These are phyloP conservation scores for Thymus quinquecostatus DNA, from an alignment of 257 asterid species.

Conservation along the genomic window DNA sequence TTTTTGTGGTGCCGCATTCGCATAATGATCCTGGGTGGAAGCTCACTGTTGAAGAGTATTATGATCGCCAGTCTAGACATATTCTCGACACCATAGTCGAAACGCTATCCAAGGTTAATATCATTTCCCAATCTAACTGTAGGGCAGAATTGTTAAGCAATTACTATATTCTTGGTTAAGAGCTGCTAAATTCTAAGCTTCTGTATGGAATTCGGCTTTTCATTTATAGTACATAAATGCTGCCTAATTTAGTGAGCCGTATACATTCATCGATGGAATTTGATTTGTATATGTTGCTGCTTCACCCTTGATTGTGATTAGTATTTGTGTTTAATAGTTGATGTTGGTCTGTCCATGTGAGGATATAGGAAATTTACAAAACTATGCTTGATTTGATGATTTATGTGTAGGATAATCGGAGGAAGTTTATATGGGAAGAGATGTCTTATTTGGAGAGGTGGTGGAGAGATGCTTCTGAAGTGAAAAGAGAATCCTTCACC, in stretches of 20 bases:
- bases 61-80: conserved; percentile 83
- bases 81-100: conserved; percentile 88
- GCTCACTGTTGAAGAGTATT: conserved; percentile 93
- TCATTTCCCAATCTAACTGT: conserved; percentile 20
- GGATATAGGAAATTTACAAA: conserved; percentile 10
- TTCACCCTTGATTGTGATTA: conserved; percentile 13
- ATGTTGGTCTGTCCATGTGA: conserved; percentile 12
- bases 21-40: conserved; percentile 99
- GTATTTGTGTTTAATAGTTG: not conserved
- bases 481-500: conserved; percentile 68
- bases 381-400: conserved; percentile 24
- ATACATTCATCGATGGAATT: not conserved
- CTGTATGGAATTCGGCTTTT: not conserved
- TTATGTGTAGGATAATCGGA: conserved; percentile 66
- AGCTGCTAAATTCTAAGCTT: conserved; percentile 4
- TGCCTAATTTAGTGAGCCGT: conserved; percentile 2
- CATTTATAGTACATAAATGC: not conserved
- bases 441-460: conserved; percentile 98
- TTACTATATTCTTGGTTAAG: conserved; percentile 15
- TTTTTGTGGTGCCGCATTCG: conserved; percentile 95
- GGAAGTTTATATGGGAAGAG: conserved; percentile 99
- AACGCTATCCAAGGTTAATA: conserved; percentile 69
- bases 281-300: conserved; percentile 6
- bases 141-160: not conserved
- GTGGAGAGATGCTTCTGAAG: conserved; percentile 94